A percentile compares a stretch with the other conserved stretches of the same genome.
Evolutionary conservation across 2,329 filamentous ascomycete genomes (phyloP).

Genomic region (Helotiales sp.): DNA sequence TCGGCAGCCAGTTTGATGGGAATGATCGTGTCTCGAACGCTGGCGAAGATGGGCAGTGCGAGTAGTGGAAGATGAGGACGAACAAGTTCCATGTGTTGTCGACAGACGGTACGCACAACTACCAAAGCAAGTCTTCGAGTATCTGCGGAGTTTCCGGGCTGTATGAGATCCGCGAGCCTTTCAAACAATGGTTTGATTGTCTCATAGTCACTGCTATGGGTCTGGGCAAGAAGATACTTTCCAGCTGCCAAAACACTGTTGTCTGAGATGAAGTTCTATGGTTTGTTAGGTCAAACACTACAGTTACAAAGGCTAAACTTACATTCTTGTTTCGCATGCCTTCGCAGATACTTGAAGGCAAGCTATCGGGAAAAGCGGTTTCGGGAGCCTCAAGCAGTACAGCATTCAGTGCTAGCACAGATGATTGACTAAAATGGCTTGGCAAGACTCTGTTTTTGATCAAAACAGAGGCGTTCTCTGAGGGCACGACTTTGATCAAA

Average conservation of each 20-base stretch:
- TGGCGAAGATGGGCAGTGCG: slow-evolving; percentile 82
- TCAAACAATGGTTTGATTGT: slow-evolving; percentile 78
- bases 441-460: slow-evolving; percentile 77
- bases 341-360: slow-evolving; percentile 74
- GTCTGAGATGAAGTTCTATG: slow-evolving; percentile 77
- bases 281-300: slow-evolving; percentile 24
- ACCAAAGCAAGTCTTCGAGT: slow-evolving; percentile 85
- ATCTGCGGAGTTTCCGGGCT: slow-evolving; percentile 77
- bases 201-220: slow-evolving; percentile 69
- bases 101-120: slow-evolving; percentile 80
- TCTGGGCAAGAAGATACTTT: slow-evolving; percentile 78
- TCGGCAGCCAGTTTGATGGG: slow-evolving; percentile 95
- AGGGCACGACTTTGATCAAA: slow-evolving; percentile 80
- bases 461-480: slow-evolving; percentile 61
- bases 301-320: slow-evolving; percentile 40
- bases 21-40: slow-evolving; percentile 87
- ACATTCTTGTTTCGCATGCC: slow-evolving; percentile 78
- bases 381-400: slow-evolving; percentile 80
- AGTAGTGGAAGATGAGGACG: slow-evolving; percentile 79
- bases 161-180: slow-evolving; percentile 71
- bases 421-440: slow-evolving; percentile 72
- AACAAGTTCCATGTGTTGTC: slow-evolving; percentile 76
- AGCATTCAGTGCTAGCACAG: slow-evolving; percentile 84
- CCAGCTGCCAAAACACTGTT: slow-evolving; percentile 88
- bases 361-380: slow-evolving; percentile 67